Percentiles rank a stretch among this genome's conserved stretches.
Evolutionary conservation across 2,329 filamentous ascomycete genomes (phyloP).

Genomic region (Amphichorda felina): DNA sequence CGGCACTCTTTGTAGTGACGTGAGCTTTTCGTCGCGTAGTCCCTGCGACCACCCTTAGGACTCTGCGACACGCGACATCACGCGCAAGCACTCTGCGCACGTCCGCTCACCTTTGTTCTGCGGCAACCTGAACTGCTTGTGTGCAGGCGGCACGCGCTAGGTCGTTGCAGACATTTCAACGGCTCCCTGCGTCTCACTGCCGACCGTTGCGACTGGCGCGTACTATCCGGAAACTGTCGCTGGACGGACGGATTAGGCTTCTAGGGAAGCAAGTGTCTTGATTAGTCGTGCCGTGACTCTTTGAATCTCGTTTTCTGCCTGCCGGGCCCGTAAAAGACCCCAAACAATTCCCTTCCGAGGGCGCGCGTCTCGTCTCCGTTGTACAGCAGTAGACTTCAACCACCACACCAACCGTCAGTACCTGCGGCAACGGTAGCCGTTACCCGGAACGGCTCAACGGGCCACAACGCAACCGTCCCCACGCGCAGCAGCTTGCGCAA

Average conservation of each 20-base stretch:
- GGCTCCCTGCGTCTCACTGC: too few species aligned
- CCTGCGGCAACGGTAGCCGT: not conserved
- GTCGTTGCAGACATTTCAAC: too few species aligned
- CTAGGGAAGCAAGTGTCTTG: not conserved
- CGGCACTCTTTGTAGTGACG: not conserved
- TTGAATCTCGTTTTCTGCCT: not conserved
- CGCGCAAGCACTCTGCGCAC: not conserved
- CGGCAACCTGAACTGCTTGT: not conserved
- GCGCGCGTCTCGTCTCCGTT: not conserved
- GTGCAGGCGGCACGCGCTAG: too few species aligned
- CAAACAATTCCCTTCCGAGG: not conserved
- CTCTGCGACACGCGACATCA: not conserved
- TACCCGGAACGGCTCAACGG: not conserved
- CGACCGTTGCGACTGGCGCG: too few species aligned
- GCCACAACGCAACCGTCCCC: not conserved
- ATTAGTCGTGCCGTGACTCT: not conserved
- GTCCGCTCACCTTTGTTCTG: not conserved
- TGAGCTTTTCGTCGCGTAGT: not conserved
- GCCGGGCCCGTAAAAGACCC: not conserved
- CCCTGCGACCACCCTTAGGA: not conserved
- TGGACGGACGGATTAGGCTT: not conserved
- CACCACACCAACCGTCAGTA: not conserved
- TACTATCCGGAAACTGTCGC: too few species aligned
- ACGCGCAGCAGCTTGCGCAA: not conserved
- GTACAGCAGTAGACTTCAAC: conserved; percentile 1